Conservation (phyloP, 1,284 basidiomycete species). For the Ustilago esculenta region DNA sequence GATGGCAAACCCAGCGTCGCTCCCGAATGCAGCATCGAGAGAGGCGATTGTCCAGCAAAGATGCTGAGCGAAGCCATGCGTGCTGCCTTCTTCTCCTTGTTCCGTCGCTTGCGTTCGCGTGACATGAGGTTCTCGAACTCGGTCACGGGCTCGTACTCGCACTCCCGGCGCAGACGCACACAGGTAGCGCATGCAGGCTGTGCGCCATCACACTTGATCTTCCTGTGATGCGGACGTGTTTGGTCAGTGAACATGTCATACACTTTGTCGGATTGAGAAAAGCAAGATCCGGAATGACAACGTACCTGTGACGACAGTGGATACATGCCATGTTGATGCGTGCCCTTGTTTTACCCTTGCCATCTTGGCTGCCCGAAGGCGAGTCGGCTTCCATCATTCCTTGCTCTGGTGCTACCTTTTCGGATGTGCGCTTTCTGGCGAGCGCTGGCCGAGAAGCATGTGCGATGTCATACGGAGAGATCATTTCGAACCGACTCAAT, state of each 20-base stretch:
- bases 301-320: constrained; percentile 60
- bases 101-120: constrained; percentile 57
- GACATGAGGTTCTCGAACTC: constrained; percentile 60
- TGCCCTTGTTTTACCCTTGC: constrained; percentile 35
- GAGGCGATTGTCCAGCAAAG: constrained; percentile 40
- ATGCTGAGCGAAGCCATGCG: constrained; percentile 38
- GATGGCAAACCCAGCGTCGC: constrained; percentile 22
- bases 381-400: constrained; percentile 9
- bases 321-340: constrained; percentile 60
- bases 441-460: constrained; percentile 30
- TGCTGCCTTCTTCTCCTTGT: constrained; percentile 50
- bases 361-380: constrained; percentile 35
- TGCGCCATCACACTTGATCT: constrained; percentile 60
- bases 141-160: constrained; percentile 61
- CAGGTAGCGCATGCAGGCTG: constrained; percentile 59
- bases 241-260: too few species aligned
- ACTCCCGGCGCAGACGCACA: constrained; percentile 53
- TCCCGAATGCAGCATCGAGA: constrained; percentile 38
- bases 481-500: too few species aligned
- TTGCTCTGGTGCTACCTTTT: constrained; percentile 7
- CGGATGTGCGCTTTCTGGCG: constrained; percentile 34
- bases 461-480: constrained; percentile 23
- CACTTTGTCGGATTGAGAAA: too few species aligned
- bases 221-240: constrained; percentile 41
- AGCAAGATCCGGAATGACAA: too few species aligned